Conservation (phyloP, 2,329 filamentous ascomycete genomes). For the Ceratocystis cubensis region DNA sequence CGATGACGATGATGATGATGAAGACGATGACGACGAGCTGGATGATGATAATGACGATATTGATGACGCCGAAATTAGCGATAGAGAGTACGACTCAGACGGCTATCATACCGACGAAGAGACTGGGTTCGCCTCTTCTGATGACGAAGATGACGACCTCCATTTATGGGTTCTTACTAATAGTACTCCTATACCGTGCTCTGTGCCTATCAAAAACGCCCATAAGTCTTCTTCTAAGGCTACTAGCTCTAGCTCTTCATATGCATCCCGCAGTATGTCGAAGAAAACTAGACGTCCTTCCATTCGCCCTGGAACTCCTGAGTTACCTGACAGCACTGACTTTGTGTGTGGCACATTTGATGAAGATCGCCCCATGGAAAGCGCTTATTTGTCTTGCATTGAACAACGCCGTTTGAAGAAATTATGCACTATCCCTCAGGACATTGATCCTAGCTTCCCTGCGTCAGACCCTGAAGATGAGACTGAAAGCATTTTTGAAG, state of each 20-base stretch:
- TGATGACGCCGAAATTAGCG: conserved; percentile 53
- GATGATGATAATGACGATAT: conserved; percentile 41
- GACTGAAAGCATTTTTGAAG: conserved; percentile 53
- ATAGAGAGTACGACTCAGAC: conserved; percentile 45
- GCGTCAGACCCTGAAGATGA: conserved; percentile 84
- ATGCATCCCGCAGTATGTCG: conserved; percentile 34
- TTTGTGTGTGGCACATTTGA: conserved; percentile 98
- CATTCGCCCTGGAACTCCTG: conserved; percentile 58
- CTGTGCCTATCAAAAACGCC: not conserved
- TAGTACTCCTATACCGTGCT: conserved; percentile 26
- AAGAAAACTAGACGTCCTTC: conserved; percentile 35
- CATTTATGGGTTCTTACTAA: conserved; percentile 42
- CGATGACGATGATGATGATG: conserved; percentile 30
- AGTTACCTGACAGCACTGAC: conserved; percentile 91
- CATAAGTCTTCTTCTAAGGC: conserved; percentile 7
- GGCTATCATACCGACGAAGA: conserved; percentile 67
- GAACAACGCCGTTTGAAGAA: conserved; percentile 71
- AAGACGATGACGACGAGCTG: conserved; percentile 41
- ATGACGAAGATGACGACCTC: conserved; percentile 53
- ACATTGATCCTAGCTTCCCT: conserved; percentile 94
- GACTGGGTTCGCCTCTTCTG: conserved; percentile 55
- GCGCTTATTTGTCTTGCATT: conserved; percentile 76
- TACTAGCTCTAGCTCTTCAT: conserved; percentile 45
- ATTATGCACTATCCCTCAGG: conserved; percentile 75
- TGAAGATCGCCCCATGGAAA: conserved; percentile 87